A percentile compares a stretch with the other conserved stretches of the same genome.
Evolutionary conservation across 2,329 filamentous ascomycete genomes (phyloP).

Genomic region (Trichoderma sp.): DNA sequence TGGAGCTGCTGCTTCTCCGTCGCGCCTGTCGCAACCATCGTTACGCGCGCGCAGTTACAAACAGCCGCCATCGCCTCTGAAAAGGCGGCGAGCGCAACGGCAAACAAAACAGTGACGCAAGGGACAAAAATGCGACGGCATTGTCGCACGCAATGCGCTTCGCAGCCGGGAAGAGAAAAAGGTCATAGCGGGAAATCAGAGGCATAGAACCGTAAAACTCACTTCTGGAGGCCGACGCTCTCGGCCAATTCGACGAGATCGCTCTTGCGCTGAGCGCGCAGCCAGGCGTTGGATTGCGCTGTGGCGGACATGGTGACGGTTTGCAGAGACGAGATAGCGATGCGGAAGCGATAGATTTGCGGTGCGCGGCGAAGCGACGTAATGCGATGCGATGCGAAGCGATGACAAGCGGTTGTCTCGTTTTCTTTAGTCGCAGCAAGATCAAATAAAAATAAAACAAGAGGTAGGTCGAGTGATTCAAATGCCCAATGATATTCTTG

Average conservation of each 20-base stretch:
- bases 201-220: slow-evolving; percentile 45
- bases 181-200: slow-evolving; percentile 1
- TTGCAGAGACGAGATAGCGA: background rate
- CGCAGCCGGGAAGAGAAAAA: slow-evolving; percentile 3
- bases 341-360: background rate
- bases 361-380: background rate
- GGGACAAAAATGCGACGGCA: background rate
- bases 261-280: slow-evolving; percentile 80
- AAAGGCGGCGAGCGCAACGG: slow-evolving; percentile 2
- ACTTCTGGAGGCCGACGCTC: slow-evolving; percentile 72
- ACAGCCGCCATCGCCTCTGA: background rate
- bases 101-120: slow-evolving; percentile 28
- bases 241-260: slow-evolving; percentile 77
- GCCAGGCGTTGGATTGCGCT: slow-evolving; percentile 63
- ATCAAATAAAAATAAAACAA: background rate
- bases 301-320: slow-evolving; percentile 35
- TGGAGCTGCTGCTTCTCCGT: background rate
- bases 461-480: slow-evolving; percentile 16
- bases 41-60: slow-evolving; percentile 21
- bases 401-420: slow-evolving; percentile 1
- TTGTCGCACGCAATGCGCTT: background rate
- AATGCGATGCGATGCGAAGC: slow-evolving; percentile 1
- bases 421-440: background rate
- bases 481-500: slow-evolving; percentile 24
- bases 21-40: background rate